phyloP scores from a whole-genome alignment of 148 eudicot species.

The Chenopodium berlandieri region DNA sequence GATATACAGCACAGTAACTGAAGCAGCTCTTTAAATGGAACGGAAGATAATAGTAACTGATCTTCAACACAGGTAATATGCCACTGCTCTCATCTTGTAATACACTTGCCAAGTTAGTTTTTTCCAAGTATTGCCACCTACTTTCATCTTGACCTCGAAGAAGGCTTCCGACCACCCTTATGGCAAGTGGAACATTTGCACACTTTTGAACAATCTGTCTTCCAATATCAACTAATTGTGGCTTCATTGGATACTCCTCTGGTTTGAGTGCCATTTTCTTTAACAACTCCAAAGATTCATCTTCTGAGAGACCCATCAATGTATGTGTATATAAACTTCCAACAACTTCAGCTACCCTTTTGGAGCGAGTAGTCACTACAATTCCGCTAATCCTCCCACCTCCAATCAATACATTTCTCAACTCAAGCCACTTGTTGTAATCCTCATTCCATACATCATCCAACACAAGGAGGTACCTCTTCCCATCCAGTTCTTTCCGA shows the following conservation, averaged over 20 bases:
- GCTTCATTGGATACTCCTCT: neutral
- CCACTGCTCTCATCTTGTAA: slow-evolving; percentile 3
- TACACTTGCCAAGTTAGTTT: slow-evolving; percentile 28
- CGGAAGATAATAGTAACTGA: slow-evolving; percentile 36
- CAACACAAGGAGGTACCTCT: slow-evolving; percentile 31
- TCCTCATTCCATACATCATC: slow-evolving; percentile 37
- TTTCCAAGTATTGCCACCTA: slow-evolving; percentile 30
- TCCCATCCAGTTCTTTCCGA: slow-evolving; percentile 1
- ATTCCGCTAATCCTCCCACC: slow-evolving; percentile 34
- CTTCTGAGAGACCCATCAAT: slow-evolving; percentile 30
- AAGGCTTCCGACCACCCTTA: slow-evolving; percentile 33
- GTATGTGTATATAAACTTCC: slow-evolving; percentile 13
- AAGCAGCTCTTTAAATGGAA: slow-evolving; percentile 19
- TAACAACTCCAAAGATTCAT: slow-evolving; percentile 31
- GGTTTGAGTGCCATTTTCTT: slow-evolving; percentile 26
- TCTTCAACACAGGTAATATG: slow-evolving; percentile 30
- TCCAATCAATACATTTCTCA: slow-evolving; percentile 15
- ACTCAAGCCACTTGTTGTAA: slow-evolving; percentile 5
- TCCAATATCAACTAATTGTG: slow-evolving; percentile 25
- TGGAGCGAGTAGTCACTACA: slow-evolving; percentile 40
- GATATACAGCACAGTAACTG: slow-evolving; percentile 18
- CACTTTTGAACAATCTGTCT: slow-evolving; percentile 28
- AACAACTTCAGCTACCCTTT: neutral
- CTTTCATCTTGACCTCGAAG: slow-evolving; percentile 24
- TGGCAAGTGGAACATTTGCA: slow-evolving; percentile 31